Conservation (phyloP, 1,284 basidiomycete species). For the Cryptococcus amylolentus region DNA sequence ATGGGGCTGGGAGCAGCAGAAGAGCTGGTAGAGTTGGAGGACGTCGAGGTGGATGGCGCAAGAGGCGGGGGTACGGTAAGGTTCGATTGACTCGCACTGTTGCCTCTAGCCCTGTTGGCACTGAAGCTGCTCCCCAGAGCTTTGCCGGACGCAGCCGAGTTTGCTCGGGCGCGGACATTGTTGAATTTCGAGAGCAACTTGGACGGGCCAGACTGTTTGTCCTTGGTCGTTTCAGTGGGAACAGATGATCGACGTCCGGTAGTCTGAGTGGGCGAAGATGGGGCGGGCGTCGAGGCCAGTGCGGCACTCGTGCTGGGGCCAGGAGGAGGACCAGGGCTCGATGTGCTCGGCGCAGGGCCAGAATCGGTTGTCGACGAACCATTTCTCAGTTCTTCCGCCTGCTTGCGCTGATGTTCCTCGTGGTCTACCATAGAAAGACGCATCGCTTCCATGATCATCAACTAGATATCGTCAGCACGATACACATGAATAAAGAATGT, state of each 20-base stretch:
- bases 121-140: slow-evolving; percentile 6
- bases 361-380: background rate
- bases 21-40: slow-evolving; percentile 1
- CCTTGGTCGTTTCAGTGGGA: slow-evolving; percentile 3
- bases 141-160: slow-evolving; percentile 10
- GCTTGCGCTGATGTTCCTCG: slow-evolving; percentile 53
- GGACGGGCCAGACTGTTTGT: slow-evolving; percentile 19
- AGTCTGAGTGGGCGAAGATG: slow-evolving; percentile 7
- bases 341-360: background rate
- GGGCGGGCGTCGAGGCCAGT: background rate
- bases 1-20: background rate
- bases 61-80: background rate
- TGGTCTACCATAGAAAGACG: slow-evolving; percentile 89
- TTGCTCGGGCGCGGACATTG: slow-evolving; percentile 16
- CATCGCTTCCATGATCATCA: slow-evolving; percentile 99
- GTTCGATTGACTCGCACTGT: background rate
- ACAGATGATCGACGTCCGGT: slow-evolving; percentile 2
- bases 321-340: slow-evolving; percentile 2
- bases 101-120: background rate
- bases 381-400: slow-evolving; percentile 22
- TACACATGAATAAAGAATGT: background rate
- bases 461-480: slow-evolving; percentile 51
- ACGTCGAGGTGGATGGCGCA: background rate
- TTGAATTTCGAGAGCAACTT: slow-evolving; percentile 38
- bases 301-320: background rate